Evolutionary conservation across 2,329 filamentous ascomycete genomes (phyloP), one percentile per base, ranked within the genome.

Genomic region (Mariannaea elegans): DNA sequence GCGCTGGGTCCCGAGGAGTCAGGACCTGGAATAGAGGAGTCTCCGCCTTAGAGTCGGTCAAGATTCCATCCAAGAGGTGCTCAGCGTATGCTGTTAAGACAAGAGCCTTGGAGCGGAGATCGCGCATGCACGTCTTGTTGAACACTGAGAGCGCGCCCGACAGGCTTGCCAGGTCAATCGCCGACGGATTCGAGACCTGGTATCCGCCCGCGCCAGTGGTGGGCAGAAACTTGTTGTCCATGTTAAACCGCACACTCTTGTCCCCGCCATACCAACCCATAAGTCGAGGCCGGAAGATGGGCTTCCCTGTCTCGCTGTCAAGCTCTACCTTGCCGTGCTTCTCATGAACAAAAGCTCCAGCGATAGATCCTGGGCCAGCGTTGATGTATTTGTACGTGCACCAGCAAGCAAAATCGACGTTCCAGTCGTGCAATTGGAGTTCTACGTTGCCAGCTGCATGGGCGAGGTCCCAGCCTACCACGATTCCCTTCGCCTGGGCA

Each of bases 311-410:
- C 2, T 73, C 72, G 7, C 72, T 69, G 16, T 79, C 71, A 2
- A 71, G 72, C 49, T 75, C 76, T 10, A 91, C 87, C 21, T 75
- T 74, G 38, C 90, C 87, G 72, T 96, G 90, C 36, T 80, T 82
- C 72, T 92, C 87, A 74, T 97, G 92, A 8, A 97, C 90, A 66
- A 93, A 97, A 1, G 90, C 80, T 0, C 90, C 93, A 1, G 87
- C 92, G 64, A 96, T 96, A 14, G 88, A 84, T 4, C 93, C 93
- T 0, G 93, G 92, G 0, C 93, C 93, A 23, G 89, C 88, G 73
- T 97, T 97, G 74, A 97, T 85, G 78, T 97, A 97, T 79, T 97
- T 97, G 83, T 97, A 97, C 16, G 90, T 94, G 77, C 93, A 97
- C 93, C 93, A 97, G 53, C 86, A 91, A 14, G 94, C 93, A 70